These are phyloP conservation scores for Cyclotella distinguenda DNA, from an alignment of 108 stramenopile genomes.

Conservation along the genomic window DNA sequence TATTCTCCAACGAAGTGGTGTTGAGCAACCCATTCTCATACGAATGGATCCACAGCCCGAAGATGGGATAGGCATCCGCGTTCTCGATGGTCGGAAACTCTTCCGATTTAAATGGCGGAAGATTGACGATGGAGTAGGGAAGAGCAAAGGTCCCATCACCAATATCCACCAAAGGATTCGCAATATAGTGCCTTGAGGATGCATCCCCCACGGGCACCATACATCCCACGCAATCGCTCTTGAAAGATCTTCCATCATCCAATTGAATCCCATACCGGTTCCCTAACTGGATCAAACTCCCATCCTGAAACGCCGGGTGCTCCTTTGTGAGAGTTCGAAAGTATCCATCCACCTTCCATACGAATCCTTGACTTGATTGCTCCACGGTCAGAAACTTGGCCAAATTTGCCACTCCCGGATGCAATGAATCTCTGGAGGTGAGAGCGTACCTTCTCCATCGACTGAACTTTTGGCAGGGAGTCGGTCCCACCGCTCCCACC, in stretches of 20 bases:
- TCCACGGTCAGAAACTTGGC: slow-evolving; percentile 8
- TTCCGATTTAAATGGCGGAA: slow-evolving; percentile 2
- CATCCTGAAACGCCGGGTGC: slow-evolving; percentile 20
- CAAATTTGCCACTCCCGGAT: background rate
- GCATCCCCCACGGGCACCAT: background rate
- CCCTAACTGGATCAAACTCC: slow-evolving; percentile 5
- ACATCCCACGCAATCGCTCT: slow-evolving; percentile 33
- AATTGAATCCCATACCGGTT: slow-evolving; percentile 8
- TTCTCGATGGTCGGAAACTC: slow-evolving; percentile 13
- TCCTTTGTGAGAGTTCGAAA: slow-evolving; percentile 24
- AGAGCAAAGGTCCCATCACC: slow-evolving; percentile 8
- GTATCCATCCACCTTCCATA: slow-evolving; percentile 35
- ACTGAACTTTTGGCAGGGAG: slow-evolving; percentile 39
- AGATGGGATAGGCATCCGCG: slow-evolving; percentile 2
- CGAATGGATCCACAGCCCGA: slow-evolving; percentile 14
- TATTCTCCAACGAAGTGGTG: slow-evolving; percentile 17
- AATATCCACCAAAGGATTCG: slow-evolving; percentile 23
- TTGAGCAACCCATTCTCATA: slow-evolving; percentile 21
- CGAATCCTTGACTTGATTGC: background rate
- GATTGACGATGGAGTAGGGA: slow-evolving; percentile 16
- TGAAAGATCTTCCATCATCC: slow-evolving; percentile 1
- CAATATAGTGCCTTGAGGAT: background rate
- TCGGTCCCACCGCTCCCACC: slow-evolving; percentile 16
- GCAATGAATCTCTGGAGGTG: slow-evolving; percentile 18
- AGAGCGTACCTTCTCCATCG: slow-evolving; percentile 43